Percentiles rank a stretch among this genome's conserved stretches.
These are phyloP conservation scores for Lactifluus rugatus DNA, from an alignment of 768 basidiomycete species.

Conservation along the genomic window DNA sequence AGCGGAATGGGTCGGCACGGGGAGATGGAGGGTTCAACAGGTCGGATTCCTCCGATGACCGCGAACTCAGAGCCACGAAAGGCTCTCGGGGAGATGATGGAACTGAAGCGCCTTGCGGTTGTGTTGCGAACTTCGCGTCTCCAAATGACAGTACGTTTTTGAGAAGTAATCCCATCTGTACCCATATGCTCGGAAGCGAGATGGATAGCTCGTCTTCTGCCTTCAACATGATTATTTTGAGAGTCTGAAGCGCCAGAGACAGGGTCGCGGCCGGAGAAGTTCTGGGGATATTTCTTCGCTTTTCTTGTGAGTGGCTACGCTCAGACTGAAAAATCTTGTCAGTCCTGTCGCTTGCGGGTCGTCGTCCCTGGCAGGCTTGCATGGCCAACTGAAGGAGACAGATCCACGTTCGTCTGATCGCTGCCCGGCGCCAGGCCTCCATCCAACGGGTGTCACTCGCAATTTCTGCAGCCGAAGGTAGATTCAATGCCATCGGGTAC, in stretches of 20 bases:
- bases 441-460: constrained; percentile 32
- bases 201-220: constrained; percentile 51
- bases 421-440: constrained; percentile 39
- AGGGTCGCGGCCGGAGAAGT: constrained; percentile 25
- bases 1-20: constrained; percentile 20
- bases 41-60: constrained; percentile 7
- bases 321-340: constrained; percentile 25
- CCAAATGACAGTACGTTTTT: constrained; percentile 45
- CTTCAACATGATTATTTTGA: constrained; percentile 58
- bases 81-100: constrained; percentile 44
- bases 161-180: constrained; percentile 46
- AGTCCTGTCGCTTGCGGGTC: constrained; percentile 24
- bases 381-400: constrained; percentile 53
- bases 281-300: constrained; percentile 22
- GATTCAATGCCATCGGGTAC: constrained; percentile 46
- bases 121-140: constrained; percentile 51
- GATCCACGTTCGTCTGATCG: constrained; percentile 45
- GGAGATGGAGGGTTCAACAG: constrained; percentile 23
- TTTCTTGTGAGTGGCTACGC: constrained; percentile 41
- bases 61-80: constrained; percentile 24
- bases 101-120: constrained; percentile 33
- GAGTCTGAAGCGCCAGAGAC: constrained; percentile 49
- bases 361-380: constrained; percentile 36
- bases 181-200: constrained; percentile 51
- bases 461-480: constrained; percentile 43